These are phyloP conservation scores for Fraxinus latifolia DNA, from an alignment of 305 asterid species.

Conservation along the genomic window DNA sequence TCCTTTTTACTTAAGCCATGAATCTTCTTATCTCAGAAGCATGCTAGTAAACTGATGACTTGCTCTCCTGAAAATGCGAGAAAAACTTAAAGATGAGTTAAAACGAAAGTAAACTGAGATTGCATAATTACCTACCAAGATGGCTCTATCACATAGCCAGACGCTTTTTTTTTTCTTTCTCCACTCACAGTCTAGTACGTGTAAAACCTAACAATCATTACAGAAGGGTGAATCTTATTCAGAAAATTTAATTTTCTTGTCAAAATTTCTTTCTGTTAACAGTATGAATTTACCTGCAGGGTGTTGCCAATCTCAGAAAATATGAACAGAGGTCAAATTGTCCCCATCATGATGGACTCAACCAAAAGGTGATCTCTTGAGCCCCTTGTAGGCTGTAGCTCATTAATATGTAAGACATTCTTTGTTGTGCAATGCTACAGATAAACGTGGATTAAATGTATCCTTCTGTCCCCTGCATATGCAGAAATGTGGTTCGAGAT, in stretches of 20 bases:
- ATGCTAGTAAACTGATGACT: neutral
- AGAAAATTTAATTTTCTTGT: too few species aligned
- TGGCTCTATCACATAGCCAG: neutral
- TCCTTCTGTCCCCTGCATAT: conserved; percentile 17
- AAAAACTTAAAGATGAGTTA: neutral
- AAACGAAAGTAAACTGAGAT: neutral
- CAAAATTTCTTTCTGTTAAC: too few species aligned
- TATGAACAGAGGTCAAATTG: conserved; percentile 20
- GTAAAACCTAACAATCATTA: too few species aligned
- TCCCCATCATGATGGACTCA: conserved; percentile 29
- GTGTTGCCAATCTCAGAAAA: conserved; percentile 22
- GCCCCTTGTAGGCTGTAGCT: neutral
- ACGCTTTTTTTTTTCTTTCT: neutral
- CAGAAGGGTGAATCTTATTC: too few species aligned
- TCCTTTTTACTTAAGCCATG: neutral
- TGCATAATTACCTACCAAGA: neutral
- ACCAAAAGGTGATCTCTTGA: conserved; percentile 29
- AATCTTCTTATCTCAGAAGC: neutral
- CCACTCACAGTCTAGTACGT: neutral
- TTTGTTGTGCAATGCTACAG: neutral
- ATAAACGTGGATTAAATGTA: neutral
- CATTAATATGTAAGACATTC: neutral
- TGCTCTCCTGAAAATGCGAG: neutral
- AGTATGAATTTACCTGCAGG: conserved; percentile 22
- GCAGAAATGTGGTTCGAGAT: conserved; percentile 56